A percentile compares a stretch with the other conserved stretches of the same genome.
Evolutionary conservation across 257 asterid species (phyloP).

Genomic region (Scutellaria baicalensis): DNA sequence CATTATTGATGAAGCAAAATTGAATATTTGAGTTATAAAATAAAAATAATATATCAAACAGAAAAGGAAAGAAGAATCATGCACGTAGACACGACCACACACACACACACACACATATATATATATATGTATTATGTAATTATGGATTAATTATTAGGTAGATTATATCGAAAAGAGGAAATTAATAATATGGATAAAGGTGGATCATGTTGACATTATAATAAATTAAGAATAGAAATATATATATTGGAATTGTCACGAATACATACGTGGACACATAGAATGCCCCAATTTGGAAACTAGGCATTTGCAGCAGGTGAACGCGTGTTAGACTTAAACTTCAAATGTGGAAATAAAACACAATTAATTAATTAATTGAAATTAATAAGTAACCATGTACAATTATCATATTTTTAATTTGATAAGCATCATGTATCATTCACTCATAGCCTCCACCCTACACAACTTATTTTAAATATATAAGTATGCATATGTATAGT

Average conservation of each 20-base stretch:
- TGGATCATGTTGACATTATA: background rate
- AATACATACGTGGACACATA: conserved; percentile 20
- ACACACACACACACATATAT: too few species aligned
- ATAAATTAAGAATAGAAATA: background rate
- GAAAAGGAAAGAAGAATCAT: too few species aligned
- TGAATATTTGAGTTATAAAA: too few species aligned
- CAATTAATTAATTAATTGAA: too few species aligned
- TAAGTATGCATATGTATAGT: background rate
- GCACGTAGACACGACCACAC: too few species aligned
- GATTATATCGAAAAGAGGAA: background rate
- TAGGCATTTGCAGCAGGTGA: conserved; percentile 21
- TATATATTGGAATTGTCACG: conserved; percentile 2
- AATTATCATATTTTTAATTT: background rate
- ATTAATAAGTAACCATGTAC: background rate
- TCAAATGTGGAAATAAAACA: background rate
- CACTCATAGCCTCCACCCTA: background rate
- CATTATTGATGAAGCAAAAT: too few species aligned
- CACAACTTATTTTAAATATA: background rate
- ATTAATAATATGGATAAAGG: conserved; percentile 8
- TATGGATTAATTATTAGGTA: too few species aligned
- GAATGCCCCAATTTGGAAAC: conserved; percentile 14
- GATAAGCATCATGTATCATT: background rate
- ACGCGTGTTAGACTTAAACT: conserved; percentile 14
- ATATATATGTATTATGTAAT: too few species aligned
- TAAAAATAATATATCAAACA: too few species aligned